Percentiles rank a stretch among this genome's conserved stretches.
These are phyloP conservation scores for Metschnikowia drakensbergensis DNA, from an alignment of 805 yeast genomes.

Conservation along the genomic window DNA sequence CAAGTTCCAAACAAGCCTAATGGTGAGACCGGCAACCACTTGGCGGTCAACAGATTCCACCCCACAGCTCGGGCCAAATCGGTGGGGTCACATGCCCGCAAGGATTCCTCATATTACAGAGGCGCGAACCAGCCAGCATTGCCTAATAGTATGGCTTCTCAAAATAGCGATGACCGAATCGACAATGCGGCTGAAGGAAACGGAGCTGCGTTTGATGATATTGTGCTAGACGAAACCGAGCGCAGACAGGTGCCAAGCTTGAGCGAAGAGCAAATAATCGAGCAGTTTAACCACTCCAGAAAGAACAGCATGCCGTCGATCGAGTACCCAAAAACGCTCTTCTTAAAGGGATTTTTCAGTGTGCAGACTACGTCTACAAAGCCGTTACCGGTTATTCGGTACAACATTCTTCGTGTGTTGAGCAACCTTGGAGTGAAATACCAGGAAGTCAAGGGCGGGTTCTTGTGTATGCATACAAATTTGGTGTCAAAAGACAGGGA, in stretches of 20 bases:
- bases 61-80: slow-evolving; percentile 89
- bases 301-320: slow-evolving; percentile 88
- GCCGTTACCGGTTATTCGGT: slow-evolving; percentile 82
- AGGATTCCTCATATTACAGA: slow-evolving; percentile 43
- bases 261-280: slow-evolving; percentile 40
- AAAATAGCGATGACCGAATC: slow-evolving; percentile 44
- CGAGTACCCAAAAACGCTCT: slow-evolving; percentile 86
- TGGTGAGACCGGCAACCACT: neutral
- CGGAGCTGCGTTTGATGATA: slow-evolving; percentile 53
- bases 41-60: slow-evolving; percentile 39
- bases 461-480: slow-evolving; percentile 63
- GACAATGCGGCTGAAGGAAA: slow-evolving; percentile 14
- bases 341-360: slow-evolving; percentile 88
- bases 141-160: slow-evolving; percentile 38
- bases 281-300: slow-evolving; percentile 50
- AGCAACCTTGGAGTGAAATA: slow-evolving; percentile 73
- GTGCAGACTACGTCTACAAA: slow-evolving; percentile 94
- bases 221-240: slow-evolving; percentile 40
- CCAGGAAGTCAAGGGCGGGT: slow-evolving; percentile 92
- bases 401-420: slow-evolving; percentile 75
- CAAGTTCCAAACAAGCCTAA: neutral
- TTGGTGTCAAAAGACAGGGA: slow-evolving; percentile 27
- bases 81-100: slow-evolving; percentile 70
- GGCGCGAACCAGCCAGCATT: slow-evolving; percentile 40
- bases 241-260: slow-evolving; percentile 32